Evolutionary conservation across 2,329 filamentous ascomycete species (phyloP).

Genomic region (Ophiocordyceps robertsii): DNA sequence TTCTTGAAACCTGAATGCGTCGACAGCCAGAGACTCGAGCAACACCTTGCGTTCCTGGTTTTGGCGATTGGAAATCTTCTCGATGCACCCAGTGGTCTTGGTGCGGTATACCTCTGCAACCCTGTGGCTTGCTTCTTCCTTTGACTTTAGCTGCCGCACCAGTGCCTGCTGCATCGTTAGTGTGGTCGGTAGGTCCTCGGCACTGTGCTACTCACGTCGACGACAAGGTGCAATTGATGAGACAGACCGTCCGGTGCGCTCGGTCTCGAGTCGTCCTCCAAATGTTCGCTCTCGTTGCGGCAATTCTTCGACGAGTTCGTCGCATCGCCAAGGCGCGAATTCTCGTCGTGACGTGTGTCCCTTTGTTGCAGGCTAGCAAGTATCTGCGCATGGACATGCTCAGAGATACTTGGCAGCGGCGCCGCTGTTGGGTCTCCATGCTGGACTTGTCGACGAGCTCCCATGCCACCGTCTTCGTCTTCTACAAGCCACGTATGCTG

Average conservation of each 20-base stretch:
- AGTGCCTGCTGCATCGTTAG: conserved; percentile 7
- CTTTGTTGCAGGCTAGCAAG: conserved; percentile 1
- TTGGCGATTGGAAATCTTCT: conserved; percentile 9
- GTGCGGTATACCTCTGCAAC: conserved; percentile 10
- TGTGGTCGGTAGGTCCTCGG: too few species aligned
- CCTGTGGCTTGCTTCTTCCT: conserved; percentile 8
- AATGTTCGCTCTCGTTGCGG: neutral
- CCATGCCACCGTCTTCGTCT: neutral
- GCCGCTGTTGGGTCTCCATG: neutral
- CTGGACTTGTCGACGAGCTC: neutral
- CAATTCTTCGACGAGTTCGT: neutral
- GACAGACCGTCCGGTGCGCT: neutral
- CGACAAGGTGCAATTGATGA: conserved; percentile 7
- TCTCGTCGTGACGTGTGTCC: neutral
- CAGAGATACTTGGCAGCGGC: neutral
- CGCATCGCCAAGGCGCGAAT: neutral
- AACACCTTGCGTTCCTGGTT: conserved; percentile 7
- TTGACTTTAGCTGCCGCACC: conserved; percentile 9
- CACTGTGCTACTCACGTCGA: conserved; percentile 10
- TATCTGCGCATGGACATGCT: neutral
- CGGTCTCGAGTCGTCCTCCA: neutral
- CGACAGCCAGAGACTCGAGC: conserved; percentile 6
- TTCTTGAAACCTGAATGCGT: conserved; percentile 7
- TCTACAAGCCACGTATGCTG: neutral
- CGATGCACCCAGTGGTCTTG: conserved; percentile 8